Evolutionary conservation across 169 alveolate genomes (phyloP), one percentile per base, ranked within the genome.

Genomic region (Eimeria praecox): DNA sequence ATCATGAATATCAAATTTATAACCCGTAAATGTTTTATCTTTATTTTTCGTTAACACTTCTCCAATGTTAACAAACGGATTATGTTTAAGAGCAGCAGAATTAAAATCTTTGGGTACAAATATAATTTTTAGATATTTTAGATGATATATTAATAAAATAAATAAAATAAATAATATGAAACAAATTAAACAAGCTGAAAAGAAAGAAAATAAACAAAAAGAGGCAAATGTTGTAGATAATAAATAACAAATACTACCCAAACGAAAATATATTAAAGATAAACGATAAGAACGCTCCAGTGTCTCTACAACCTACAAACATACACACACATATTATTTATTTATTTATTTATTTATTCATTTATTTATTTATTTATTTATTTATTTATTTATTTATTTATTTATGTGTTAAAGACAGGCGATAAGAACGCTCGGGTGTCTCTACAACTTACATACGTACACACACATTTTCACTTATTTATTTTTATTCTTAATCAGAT

Each of bases 201-300:
- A n/a, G 42, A 64, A 8, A 5, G 69, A 35, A 44, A 86, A 94
- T 59, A 86, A 24, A 20, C 91, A 56, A 38, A 94, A 75, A 38
- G 75, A 66, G 10, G 95, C 91, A 44, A 94, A 69, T 38, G 64
- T 35, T 20, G 96, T 46, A 27, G 96, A 56, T 8, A 87, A 20
- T 27, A 94, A 56, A 54, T 94, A 94, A 30, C 83, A 73, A 46
- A 94, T 30, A 27, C 54, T 64, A 2, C 96, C 96, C 64, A 64
- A 12, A 2, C 66, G 66, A 35, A 94, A 94, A 24, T 62, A 73
- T 8, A 94, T 8, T 66, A 86, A 27, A 22, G 89, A 78, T 46
- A 24, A 90, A 8, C 35, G 35, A 44, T 85, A 94, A 77, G 75
- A 18, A 10, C 30, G 22, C 88, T 94, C 95, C 96, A 94, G 62